Percentiles rank a stretch among this genome's conserved stretches.
Evolutionary conservation across 108 stramenopile genomes (phyloP).

Genomic region (Cyclotella sp.): DNA sequence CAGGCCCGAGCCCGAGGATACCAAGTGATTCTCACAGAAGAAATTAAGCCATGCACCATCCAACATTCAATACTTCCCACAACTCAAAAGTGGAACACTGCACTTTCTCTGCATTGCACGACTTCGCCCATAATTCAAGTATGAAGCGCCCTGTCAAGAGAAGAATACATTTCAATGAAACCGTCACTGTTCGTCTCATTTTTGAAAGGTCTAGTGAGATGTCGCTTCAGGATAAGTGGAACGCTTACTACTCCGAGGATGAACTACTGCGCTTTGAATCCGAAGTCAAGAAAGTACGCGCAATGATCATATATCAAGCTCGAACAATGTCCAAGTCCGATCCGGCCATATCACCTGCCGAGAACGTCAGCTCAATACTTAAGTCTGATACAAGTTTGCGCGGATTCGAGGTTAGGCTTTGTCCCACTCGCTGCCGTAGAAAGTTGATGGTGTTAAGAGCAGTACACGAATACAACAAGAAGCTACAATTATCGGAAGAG

Average conservation of each 20-base stretch:
- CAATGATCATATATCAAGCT: not conserved
- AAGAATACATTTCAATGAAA: slow-evolving; percentile 8
- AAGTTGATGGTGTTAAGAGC: not conserved
- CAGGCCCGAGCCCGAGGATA: too few species aligned
- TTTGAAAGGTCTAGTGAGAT: not conserved
- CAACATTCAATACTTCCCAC: too few species aligned
- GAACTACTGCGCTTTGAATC: not conserved
- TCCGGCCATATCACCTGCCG: too few species aligned
- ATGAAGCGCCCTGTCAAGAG: too few species aligned
- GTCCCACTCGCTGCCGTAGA: not conserved
- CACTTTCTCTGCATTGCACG: too few species aligned
- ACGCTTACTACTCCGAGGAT: slow-evolving; percentile 4
- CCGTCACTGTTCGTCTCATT: slow-evolving; percentile 1
- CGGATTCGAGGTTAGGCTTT: too few species aligned
- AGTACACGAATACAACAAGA: not conserved
- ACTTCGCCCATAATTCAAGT: too few species aligned
- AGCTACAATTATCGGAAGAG: not conserved
- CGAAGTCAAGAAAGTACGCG: not conserved
- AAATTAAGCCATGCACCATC: too few species aligned
- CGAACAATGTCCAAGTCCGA: too few species aligned
- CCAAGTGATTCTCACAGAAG: too few species aligned
- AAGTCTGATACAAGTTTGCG: too few species aligned
- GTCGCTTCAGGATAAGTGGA: slow-evolving; percentile 15
- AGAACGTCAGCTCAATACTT: slow-evolving; percentile 1
- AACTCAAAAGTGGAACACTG: too few species aligned